These are phyloP conservation scores for Goffeauzyma gilvescens DNA, from an alignment of 768 basidiomycete genomes.

Conservation along the genomic window DNA sequence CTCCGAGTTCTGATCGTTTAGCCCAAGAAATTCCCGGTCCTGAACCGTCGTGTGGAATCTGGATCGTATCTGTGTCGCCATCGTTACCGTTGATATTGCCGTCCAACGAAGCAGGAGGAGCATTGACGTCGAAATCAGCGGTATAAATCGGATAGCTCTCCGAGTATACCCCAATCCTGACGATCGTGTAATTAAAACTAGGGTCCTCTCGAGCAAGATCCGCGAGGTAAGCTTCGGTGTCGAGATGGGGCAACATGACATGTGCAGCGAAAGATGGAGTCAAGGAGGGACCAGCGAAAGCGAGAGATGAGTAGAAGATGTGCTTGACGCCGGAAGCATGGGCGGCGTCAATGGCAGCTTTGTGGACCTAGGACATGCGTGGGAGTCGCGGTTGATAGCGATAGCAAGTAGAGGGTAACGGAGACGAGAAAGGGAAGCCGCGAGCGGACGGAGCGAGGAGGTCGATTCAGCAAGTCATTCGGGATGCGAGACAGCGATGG, in stretches of 20 bases:
- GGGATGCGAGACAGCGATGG: too few relatives aligned
- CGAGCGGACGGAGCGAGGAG: too few relatives aligned
- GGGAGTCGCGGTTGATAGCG: too few relatives aligned
- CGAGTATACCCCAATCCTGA: conserved; percentile 8
- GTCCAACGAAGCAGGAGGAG: background rate
- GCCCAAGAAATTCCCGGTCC: conserved; percentile 10
- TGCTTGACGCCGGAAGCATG: conserved; percentile 7
- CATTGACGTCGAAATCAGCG: background rate
- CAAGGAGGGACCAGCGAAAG: conserved; percentile 7
- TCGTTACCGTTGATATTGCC: too few relatives aligned
- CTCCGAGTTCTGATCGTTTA: conserved; percentile 10
- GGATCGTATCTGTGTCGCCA: too few relatives aligned
- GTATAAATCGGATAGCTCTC: conserved; percentile 7
- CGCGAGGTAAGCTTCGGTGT: conserved; percentile 6
- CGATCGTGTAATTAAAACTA: conserved; percentile 4
- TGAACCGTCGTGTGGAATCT: conserved; percentile 4
- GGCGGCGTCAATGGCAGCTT: conserved; percentile 11
- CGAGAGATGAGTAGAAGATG: conserved; percentile 14
- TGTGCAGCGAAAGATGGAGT: background rate
- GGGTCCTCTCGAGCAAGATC: background rate
- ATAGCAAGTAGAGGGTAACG: too few relatives aligned
- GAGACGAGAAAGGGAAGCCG: too few relatives aligned
- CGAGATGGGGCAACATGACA: conserved; percentile 8
- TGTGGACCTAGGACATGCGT: conserved; percentile 11
- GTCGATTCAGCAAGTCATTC: too few relatives aligned